A percentile compares a stretch with the other conserved stretches of the same genome.
phyloP scores from a whole-genome alignment of 1,139 yeast genomes.

The Meyerozyma sp. region DNA sequence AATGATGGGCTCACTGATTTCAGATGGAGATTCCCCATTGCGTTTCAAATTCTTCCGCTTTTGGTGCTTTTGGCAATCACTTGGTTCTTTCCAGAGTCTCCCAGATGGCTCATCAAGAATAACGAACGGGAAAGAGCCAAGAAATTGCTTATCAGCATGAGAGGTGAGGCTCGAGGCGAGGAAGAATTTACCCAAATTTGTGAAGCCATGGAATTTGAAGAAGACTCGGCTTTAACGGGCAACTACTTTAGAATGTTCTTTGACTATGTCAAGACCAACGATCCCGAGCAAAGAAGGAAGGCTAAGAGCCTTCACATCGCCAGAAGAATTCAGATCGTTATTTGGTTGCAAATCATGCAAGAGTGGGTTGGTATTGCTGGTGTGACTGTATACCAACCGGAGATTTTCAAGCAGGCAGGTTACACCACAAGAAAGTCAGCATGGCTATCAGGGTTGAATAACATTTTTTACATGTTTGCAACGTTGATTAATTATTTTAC shows the following conservation, averaged over 20 bases:
- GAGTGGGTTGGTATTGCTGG: constrained; percentile 39
- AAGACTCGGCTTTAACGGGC: constrained; percentile 14
- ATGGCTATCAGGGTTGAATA: constrained; percentile 20
- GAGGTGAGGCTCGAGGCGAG: constrained; percentile 6
- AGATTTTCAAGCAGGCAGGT: constrained; percentile 29
- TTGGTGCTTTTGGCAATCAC: constrained; percentile 17
- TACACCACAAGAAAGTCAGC: constrained; percentile 20
- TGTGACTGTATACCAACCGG: constrained; percentile 34
- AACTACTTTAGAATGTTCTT: constrained; percentile 14
- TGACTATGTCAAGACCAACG: constrained; percentile 10
- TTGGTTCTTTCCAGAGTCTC: constrained; percentile 44
- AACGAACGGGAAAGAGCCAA: constrained; percentile 1
- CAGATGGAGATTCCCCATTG: constrained; percentile 42
- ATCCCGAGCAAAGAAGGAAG: constrained; percentile 7
- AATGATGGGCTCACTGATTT: constrained; percentile 9
- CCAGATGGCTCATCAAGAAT: constrained; percentile 38
- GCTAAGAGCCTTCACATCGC: constrained; percentile 19
- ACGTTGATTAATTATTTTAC: constrained; percentile 21
- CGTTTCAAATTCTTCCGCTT: constrained; percentile 31
- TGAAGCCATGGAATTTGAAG: constrained; percentile 13
- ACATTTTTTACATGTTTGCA: constrained; percentile 16
- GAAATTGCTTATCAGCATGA: constrained; percentile 5
- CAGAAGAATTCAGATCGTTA: constrained; percentile 32
- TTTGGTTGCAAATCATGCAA: constrained; percentile 35
- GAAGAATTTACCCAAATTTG: constrained; percentile 6